These are phyloP conservation scores for Furcasterigmium furcatum DNA, from an alignment of 2,329 filamentous ascomycete species.

Conservation along the genomic window DNA sequence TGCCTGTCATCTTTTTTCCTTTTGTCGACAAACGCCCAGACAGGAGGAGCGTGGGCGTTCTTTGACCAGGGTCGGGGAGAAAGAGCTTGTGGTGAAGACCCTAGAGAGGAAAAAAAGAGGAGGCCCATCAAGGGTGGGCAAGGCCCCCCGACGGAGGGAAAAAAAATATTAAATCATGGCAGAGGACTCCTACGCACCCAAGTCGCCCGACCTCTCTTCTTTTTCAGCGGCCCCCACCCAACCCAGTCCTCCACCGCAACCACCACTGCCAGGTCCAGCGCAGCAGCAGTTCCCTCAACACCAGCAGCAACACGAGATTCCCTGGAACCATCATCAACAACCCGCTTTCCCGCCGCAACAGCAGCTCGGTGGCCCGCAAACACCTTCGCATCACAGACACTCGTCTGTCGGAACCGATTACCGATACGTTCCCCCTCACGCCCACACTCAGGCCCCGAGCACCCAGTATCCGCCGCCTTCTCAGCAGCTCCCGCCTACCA, in stretches of 20 bases:
- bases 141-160: not conserved
- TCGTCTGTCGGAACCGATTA: too few species aligned
- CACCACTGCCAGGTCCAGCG: conserved; percentile 19
- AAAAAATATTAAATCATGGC: conserved; percentile 36
- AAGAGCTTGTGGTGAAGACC: not conserved
- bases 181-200: conserved; percentile 52
- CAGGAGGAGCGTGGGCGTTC: not conserved
- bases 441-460: not conserved
- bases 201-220: conserved; percentile 57
- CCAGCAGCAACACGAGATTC: conserved; percentile 20
- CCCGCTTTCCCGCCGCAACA: conserved; percentile 6
- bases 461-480: conserved; percentile 7
- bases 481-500: conserved; percentile 7
- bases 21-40: not conserved
- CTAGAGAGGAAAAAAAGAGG: not conserved
- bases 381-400: conserved; percentile 2
- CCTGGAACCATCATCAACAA: conserved; percentile 15
- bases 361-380: conserved; percentile 6
- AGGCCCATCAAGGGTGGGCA: not conserved
- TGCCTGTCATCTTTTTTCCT: too few species aligned
- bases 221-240: conserved; percentile 33
- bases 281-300: conserved; percentile 13
- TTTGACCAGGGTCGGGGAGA: not conserved
- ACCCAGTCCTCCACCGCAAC: conserved; percentile 21
- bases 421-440: too few species aligned